Conservation (phyloP, 106 monocot species). For the Alisma plantagoaquatica region DNA sequence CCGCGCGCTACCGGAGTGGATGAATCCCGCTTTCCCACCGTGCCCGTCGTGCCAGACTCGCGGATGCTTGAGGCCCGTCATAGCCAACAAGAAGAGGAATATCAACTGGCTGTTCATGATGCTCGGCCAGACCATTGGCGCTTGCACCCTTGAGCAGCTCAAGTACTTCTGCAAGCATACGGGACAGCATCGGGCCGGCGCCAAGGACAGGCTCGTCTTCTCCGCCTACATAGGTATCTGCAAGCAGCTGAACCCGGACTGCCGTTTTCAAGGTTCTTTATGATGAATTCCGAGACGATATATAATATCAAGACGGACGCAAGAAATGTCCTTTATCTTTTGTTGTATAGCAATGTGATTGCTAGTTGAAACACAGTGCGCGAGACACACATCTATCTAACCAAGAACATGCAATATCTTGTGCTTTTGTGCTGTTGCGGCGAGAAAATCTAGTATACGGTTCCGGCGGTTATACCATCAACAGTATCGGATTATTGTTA, state of each 20-base stretch:
- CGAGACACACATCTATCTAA: too few relatives aligned
- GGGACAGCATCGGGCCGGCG: conserved; percentile 21
- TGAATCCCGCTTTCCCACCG: conserved; percentile 1
- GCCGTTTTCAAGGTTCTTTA: too few relatives aligned
- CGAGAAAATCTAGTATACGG: too few relatives aligned
- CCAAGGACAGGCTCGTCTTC: conserved; percentile 24
- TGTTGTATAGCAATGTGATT: too few relatives aligned
- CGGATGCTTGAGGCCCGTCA: conserved; percentile 18
- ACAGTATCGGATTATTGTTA: too few relatives aligned
- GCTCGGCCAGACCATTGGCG: conserved; percentile 21
- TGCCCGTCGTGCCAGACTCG: conserved; percentile 12
- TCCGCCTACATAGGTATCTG: conserved; percentile 17
- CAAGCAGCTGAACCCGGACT: conserved; percentile 32
- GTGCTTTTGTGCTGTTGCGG: too few relatives aligned
- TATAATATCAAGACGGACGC: too few relatives aligned
- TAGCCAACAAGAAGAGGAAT: conserved; percentile 4
- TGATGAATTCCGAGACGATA: too few relatives aligned
- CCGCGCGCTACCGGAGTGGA: conserved; percentile 21
- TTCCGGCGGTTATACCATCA: too few relatives aligned
- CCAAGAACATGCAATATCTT: too few relatives aligned
- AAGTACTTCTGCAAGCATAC: conserved; percentile 40
- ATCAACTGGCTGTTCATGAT: conserved; percentile 55
- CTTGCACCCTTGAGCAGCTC: conserved; percentile 22
- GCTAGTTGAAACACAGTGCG: too few relatives aligned
- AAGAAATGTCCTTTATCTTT: too few relatives aligned